A percentile compares a stretch with the other conserved stretches of the same genome.
phyloP scores from a whole-genome alignment of 75 land plant species.

The Sequoiadendron giganteum region DNA sequence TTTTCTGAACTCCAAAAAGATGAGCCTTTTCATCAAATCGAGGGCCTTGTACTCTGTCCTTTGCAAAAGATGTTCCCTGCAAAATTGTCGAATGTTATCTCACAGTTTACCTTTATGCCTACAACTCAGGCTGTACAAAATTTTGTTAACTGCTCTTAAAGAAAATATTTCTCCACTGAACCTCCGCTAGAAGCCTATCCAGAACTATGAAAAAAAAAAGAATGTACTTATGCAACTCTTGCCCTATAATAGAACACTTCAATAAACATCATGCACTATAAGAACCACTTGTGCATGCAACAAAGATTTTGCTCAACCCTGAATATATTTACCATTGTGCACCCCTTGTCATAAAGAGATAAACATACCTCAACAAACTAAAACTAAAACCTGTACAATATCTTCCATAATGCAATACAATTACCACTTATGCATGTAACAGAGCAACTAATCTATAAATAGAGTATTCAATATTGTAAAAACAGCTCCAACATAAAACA shows the following conservation, averaged over 20 bases:
- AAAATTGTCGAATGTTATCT: background rate
- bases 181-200: background rate
- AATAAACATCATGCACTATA: background rate
- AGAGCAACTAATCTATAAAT: background rate
- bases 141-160: background rate
- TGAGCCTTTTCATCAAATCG: background rate
- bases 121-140: background rate
- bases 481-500: background rate
- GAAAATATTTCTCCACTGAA: background rate
- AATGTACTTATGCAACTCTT: background rate
- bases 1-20: constrained; percentile 1
- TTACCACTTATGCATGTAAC: background rate
- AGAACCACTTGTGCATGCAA: background rate
- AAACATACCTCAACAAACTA: background rate
- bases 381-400: background rate
- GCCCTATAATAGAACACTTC: background rate
- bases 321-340: background rate
- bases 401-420: background rate
- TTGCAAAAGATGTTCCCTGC: constrained; percentile 1
- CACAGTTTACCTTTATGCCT: no score
- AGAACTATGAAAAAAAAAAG: background rate
- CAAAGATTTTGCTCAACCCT: background rate
- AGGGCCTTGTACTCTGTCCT: constrained; percentile 1
- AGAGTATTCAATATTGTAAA: background rate
- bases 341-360: background rate